phyloP scores from a whole-genome alignment of 2,329 filamentous ascomycete species.

The Fusarium illudens region DNA sequence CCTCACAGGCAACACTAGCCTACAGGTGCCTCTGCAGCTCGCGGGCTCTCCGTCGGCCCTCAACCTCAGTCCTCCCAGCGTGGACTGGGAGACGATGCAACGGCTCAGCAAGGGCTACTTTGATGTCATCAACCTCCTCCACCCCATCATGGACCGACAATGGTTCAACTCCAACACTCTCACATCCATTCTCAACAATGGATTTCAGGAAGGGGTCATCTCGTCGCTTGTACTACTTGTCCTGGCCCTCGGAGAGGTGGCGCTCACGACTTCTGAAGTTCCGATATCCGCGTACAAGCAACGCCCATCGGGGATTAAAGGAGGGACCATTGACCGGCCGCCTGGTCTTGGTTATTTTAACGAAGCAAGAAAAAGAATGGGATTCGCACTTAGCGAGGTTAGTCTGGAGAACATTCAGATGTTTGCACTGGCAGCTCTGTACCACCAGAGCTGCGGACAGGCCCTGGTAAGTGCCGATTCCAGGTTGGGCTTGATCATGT shows the following conservation, averaged over 20 bases:
- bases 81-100: conserved; percentile 61
- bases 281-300: conserved; percentile 56
- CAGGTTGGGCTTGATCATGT: not conserved
- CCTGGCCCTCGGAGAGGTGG: conserved; percentile 66
- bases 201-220: conserved; percentile 57
- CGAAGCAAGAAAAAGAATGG: conserved; percentile 67
- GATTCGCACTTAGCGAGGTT: conserved; percentile 63
- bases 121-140: conserved; percentile 65
- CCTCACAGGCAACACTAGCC: conserved; percentile 23
- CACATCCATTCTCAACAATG: conserved; percentile 51
- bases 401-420: conserved; percentile 68
- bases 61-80: conserved; percentile 28
- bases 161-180: conserved; percentile 60
- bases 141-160: conserved; percentile 66
- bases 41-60: conserved; percentile 21
- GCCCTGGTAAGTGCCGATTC: conserved; percentile 53
- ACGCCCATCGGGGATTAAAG: conserved; percentile 60
- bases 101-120: conserved; percentile 64
- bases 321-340: conserved; percentile 58
- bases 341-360: conserved; percentile 69
- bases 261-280: conserved; percentile 59
- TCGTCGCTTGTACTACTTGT: conserved; percentile 65
- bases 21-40: conserved; percentile 36
- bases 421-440: conserved; percentile 63
- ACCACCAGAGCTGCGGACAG: conserved; percentile 61